phyloP scores from a whole-genome alignment of 2,329 filamentous ascomycete species.

The Phaeosphaeria sp. region DNA sequence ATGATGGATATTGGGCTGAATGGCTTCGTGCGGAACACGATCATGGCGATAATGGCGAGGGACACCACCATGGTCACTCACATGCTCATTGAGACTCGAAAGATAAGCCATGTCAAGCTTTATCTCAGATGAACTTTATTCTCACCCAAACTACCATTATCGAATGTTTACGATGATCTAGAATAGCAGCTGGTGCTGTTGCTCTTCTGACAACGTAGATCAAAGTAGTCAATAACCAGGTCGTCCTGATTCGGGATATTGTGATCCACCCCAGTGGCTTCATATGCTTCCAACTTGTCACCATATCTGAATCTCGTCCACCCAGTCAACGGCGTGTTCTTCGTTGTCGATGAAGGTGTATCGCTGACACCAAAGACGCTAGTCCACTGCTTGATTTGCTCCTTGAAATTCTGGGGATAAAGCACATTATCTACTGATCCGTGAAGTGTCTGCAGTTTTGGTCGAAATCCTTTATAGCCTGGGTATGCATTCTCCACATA shows the following conservation, averaged over 20 bases:
- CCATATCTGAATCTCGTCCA: constrained; percentile 42
- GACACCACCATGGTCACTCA: background rate
- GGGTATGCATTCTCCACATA: constrained; percentile 40
- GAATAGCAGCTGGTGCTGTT: constrained; percentile 21
- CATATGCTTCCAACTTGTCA: constrained; percentile 41
- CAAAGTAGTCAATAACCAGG: constrained; percentile 42
- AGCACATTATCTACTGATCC: constrained; percentile 34
- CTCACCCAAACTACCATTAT: background rate
- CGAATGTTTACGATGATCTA: constrained; percentile 1
- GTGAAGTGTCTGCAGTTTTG: constrained; percentile 42
- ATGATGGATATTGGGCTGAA: constrained; percentile 65
- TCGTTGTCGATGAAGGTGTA: constrained; percentile 26
- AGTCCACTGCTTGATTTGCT: constrained; percentile 46
- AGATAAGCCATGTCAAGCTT: background rate
- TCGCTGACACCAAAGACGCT: constrained; percentile 35
- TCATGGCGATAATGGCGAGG: constrained; percentile 28
- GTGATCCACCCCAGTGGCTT: constrained; percentile 35
- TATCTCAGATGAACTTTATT: too few species aligned
- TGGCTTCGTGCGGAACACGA: constrained; percentile 50
- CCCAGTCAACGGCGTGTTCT: constrained; percentile 35
- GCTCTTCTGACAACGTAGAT: constrained; percentile 31
- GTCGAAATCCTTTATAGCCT: constrained; percentile 36
- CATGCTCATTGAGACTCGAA: background rate
- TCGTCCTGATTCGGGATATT: constrained; percentile 42
- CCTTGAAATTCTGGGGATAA: constrained; percentile 41